phyloP scores from a whole-genome alignment of 177 flowering plant genomes.

The Vitis hybrid region DNA sequence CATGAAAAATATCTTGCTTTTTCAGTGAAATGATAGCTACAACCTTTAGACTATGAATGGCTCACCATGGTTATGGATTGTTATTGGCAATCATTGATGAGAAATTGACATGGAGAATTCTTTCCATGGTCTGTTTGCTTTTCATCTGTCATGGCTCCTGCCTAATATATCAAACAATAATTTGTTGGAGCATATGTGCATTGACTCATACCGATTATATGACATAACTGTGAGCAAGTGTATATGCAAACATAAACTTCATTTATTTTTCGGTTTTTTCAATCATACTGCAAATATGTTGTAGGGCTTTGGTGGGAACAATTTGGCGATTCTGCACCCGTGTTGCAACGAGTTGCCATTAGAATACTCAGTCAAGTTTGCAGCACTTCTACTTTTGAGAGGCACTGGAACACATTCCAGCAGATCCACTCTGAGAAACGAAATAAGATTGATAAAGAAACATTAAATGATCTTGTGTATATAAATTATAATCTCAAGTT shows the following conservation, averaged over 20 bases:
- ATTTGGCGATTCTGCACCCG: slow-evolving; percentile 84
- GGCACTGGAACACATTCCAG: slow-evolving; percentile 76
- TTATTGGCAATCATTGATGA: not conserved
- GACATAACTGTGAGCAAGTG: not conserved
- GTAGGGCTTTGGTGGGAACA: slow-evolving; percentile 95
- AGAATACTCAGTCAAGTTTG: slow-evolving; percentile 91
- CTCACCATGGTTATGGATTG: not conserved
- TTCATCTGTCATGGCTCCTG: not conserved
- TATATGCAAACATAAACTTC: not conserved
- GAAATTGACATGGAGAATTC: not conserved
- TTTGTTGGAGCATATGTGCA: too few relatives aligned
- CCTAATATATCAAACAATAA: too few relatives aligned
- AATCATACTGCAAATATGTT: slow-evolving; percentile 7
- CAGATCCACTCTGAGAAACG: slow-evolving; percentile 84
- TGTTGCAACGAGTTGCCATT: slow-evolving; percentile 75
- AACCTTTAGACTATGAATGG: not conserved
- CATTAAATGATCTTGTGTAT: slow-evolving; percentile 63
- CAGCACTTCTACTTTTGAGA: slow-evolving; percentile 64
- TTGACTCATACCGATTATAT: not conserved
- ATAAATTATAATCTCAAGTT: slow-evolving; percentile 79
- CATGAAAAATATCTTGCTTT: not conserved
- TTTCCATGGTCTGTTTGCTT: not conserved
- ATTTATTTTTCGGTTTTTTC: not conserved
- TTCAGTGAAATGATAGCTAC: not conserved
- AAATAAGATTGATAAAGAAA: slow-evolving; percentile 79